Evolutionary conservation across 805 yeast species (phyloP), one percentile per base, ranked within the genome.

Genomic region (Candida nanaspora): DNA sequence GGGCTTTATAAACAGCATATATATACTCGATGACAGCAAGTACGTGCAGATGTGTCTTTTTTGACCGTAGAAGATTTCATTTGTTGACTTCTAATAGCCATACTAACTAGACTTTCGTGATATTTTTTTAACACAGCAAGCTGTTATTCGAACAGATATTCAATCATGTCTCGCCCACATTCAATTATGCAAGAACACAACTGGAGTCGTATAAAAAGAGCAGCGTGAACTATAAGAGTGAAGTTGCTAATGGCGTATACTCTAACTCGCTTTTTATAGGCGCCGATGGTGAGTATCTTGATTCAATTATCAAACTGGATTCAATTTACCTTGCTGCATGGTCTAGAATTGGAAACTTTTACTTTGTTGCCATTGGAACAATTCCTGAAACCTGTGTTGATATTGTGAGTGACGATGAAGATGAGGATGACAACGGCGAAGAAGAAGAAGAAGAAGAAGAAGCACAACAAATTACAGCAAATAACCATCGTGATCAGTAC

Each of bases 1-100:
- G 66, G 61, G 63, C 3, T 42, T 60, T 16, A 52, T 61, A 25
- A 63, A 61, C 34, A 50, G 59, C 18, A 20, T 62, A 6, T 62
- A 47, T 38, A 58, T 62, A 5, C 38, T 54, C 2, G 58, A 56
- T 38, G 57, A 52, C 8, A 47, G 51, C 16, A 58, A 52, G 57
- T 54, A 49, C 39, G 60, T 49, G 6, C 16, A 23, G 10, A 23
- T 11, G 27, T n/a, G n/a, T n/a, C n/a, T n/a, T n/a, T n/a, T n/a
- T n/a, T n/a, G n/a, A n/a, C n/a, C n/a, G n/a, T n/a, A n/a, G n/a
- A n/a, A n/a, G n/a, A n/a, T n/a, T n/a, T n/a, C n/a, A n/a, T n/a
- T n/a, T n/a, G n/a, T n/a, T n/a, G n/a, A n/a, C n/a, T n/a, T n/a
- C n/a, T n/a, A n/a, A n/a, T n/a, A n/a, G n/a, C n/a, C n/a, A n/a